Conservation (phyloP, 1,139 yeast genomes). For the Pichia inconspicua region DNA sequence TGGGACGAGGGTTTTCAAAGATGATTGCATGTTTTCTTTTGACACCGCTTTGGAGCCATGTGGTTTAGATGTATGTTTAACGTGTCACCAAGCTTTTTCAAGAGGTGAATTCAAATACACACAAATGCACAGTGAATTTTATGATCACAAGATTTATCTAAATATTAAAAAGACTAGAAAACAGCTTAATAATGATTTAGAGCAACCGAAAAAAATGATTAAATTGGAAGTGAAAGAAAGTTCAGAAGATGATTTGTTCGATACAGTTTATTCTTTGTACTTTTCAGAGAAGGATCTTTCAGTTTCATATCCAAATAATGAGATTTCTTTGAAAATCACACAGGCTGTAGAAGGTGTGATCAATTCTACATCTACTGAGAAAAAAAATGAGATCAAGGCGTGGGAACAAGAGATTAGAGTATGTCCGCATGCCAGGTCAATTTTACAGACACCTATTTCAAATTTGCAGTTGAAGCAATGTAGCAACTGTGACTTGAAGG, state of each 20-base stretch:
- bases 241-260: slow-evolving; percentile 61
- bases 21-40: slow-evolving; percentile 77
- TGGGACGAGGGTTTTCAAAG: slow-evolving; percentile 49
- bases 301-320: slow-evolving; percentile 16
- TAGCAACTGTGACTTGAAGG: slow-evolving; percentile 56
- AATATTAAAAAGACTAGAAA: slow-evolving; percentile 47
- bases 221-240: slow-evolving; percentile 71
- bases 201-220: slow-evolving; percentile 46
- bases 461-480: slow-evolving; percentile 44
- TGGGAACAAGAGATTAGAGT: slow-evolving; percentile 88
- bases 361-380: slow-evolving; percentile 55
- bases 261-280: slow-evolving; percentile 40
- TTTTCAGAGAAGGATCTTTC: slow-evolving; percentile 31
- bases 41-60: slow-evolving; percentile 56
- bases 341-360: slow-evolving; percentile 43
- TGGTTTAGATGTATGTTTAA: slow-evolving; percentile 70
- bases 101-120: slow-evolving; percentile 45
- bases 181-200: slow-evolving; percentile 30
- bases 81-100: slow-evolving; percentile 61
- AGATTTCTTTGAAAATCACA: slow-evolving; percentile 18
- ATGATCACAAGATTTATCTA: slow-evolving; percentile 48
- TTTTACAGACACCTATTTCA: slow-evolving; percentile 34
- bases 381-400: slow-evolving; percentile 68
- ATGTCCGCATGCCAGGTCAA: slow-evolving; percentile 62
- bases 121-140: slow-evolving; percentile 39